Evolutionary conservation across 1,139 yeast genomes (phyloP), one percentile per base, ranked within the genome.

Genomic region (Scheffersomyces quercinus): DNA sequence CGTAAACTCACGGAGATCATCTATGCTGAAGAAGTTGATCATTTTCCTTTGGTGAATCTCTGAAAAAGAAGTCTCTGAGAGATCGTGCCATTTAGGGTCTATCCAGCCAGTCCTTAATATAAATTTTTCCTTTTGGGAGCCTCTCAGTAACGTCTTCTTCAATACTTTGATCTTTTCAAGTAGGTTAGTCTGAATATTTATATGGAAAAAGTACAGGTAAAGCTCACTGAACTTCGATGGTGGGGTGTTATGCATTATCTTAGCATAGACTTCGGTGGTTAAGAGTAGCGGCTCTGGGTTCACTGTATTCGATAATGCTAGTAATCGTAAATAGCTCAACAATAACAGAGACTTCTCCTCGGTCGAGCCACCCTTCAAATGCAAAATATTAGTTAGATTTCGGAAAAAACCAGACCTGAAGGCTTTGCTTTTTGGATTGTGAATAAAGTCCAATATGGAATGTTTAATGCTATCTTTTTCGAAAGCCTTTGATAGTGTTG

Each of bases 61-160:
- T 5, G 46, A 41, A 14, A 64, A 54, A 1, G 54, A 49, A 11
- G 48, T 43, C 28, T 52, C 50, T 14, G 59, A 52, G 1, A 67
- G 59, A 44, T 70, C 62, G 44, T 69, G 73, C 75, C 76, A 72
- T 43, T 60, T 63, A 1, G 76, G 67, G 31, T 62, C 53, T 3
- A 66, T 40, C 46, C 60, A 54, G 0, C 79, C 79, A 0, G 78
- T 72, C 40, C 73, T 54, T 4, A 65, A 64, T 3, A 70, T 58
- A 44, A 64, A 68, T 37, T 59, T 58, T 3, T 72, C 73, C 20
- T 65, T 44, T 35, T 62, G 60, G 2, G 67, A 56, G 1, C 77
- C 75, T 7, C 46, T 49, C 29, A 56, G 44, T 13, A 73, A 54
- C 2, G 52, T 52, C 13, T 49, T 49, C 39, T 65, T 68, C 14